Base-by-base conservation (phyloP, 31 red algal genomes). In the Asparagopsis taxiformis region DNA sequence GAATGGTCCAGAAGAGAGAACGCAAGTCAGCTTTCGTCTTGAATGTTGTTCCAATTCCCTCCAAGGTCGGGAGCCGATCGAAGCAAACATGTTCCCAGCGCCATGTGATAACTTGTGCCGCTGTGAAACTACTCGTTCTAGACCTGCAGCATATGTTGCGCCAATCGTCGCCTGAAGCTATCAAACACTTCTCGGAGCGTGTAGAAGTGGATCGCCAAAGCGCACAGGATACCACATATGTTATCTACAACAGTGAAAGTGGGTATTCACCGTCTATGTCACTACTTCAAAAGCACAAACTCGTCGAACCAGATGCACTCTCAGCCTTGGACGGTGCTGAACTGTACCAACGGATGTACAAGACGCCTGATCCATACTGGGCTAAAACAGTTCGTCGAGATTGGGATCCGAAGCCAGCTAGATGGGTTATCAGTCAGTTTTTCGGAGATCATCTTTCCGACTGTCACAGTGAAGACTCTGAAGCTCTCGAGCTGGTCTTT, bases 311-410 rank as follows among this genome's bases (percentile, higher is more conserved):
- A 25, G 72, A 78, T 55, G 82, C 72, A 11, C 64, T 76, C 3
- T 60, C 65, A 22, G 35, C 59, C 7, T 31, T 72, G 17, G 51
- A 74, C 53, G 85, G 85, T 1, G 41, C 67, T 17, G 85, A 89
- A 35, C 25, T 89, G 56, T 89, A 89, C 68, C 85, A 89, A 44
- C 68, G 68, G 2, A 24, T 20, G 32, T 89, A 89, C 65, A 52
- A 60, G 17, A 79, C 75, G 23, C 75, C 85, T 22, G 85, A 89
- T 38, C 85, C 85, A 64, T 74, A 74, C 50, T 89, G 85, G 85
- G 85, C 64, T 1, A 67, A 72, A 37, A 79, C 44, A 4, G 74
- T 89, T 10, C 21, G 52, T 9, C 55, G 64, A 28, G 65, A 66
- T 38, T 89, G 85, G 85, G 65, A 64, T 20, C 74, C 85, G 19